Evolutionary conservation across 2,329 filamentous ascomycete species (phyloP), one percentile per base, ranked within the genome.

Genomic region (Epichloe glyceriae): DNA sequence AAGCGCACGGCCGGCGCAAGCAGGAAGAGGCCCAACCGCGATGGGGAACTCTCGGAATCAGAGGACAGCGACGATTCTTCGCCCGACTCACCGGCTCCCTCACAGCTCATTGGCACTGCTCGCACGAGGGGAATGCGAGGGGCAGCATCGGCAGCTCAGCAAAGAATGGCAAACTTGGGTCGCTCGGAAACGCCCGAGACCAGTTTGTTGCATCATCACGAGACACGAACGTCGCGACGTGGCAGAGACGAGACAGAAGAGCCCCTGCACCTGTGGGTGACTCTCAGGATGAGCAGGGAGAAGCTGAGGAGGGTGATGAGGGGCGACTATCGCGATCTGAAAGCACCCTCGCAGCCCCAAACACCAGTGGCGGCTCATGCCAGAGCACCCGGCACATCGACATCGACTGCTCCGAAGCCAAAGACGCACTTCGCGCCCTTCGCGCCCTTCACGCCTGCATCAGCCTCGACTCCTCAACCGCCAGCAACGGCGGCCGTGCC

Each of bases 171-270:
- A 37, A 85, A 87, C 56, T 64, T 88, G 47, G 82, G 83, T 47
- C 83, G 93, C 54, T 96, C 91, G 34, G 87, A 90, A 64, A 97
- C 93, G 0, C 93, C 93, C 3, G 93, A 97, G 64, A 73, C 83
- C 10, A 71, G 76, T 37, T 61, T 66, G 30, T 55, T 71, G 57
- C 83, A 83, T 58, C 82, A 82, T 59, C 82, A 83, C 61, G 88
- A 95, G 64, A 79, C 85, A 1, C 75, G 89, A 59, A 81, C 78
- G 7, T 83, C 83, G 5, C 75, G 78, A 50, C 76, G 76, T 47
- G 73, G 72, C 54, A 79, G 88, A 46, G 90, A 96, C 62, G 88
- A 91, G 57, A 93, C 84, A 14, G 84, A 89, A 50, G 85, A 89
- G 57, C 76, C 82, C 1, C 71, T 74, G n/a, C 79, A 77, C 44